Base-by-base conservation (phyloP, 83 land plant species). In the Picea abies region DNA sequence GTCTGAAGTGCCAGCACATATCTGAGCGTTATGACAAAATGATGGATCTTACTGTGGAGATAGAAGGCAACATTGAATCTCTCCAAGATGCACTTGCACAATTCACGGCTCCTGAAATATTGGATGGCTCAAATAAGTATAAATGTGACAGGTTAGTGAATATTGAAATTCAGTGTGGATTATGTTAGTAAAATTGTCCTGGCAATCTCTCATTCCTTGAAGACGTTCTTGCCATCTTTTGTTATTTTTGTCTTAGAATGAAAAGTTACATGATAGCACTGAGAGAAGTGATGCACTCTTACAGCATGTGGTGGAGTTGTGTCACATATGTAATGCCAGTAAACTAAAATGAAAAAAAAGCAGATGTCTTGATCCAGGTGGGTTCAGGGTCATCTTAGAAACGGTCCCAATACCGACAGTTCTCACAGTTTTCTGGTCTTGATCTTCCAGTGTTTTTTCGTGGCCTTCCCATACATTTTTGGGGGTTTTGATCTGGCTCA, bases 61-160 rank as follows among this genome's bases (percentile, higher is more conserved):
- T 92, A 83, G 82, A 87, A 47, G 94, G 91, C 22, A 84, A 91
- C 65, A 86, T 90, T 68, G 89, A 81, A 79, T 86, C 86, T 65
- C 88, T 92, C 81, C 93, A 92, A 84, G 93, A 87, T 49, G 93
- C 89, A 64, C 93, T 92, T 78, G 22, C 37, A 29, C 80, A 76
- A 80, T 92, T 88, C 85, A 92, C 94, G 49, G 78, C 82, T 69
- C 76, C 85, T 78, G 94, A 92, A 75, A 79, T 76, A 58, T 81
- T 92, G 71, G 94, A 90, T 80, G 89, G 94, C 5, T 88, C 89
- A 3, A 90, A 92, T 76, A 92, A 90, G 84, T 92, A 92, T 72
- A 60, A 85, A 23, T 92, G 87, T 76, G 81, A 68, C 56, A 85
- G 85, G 87, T 85, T 44, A 60, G 81, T 61, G n/a, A 35, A 82